Evolutionary conservation across 2,329 filamentous ascomycete species (phyloP), one percentile per base, ranked within the genome.

Genomic region (Bipolaris oryzae): DNA sequence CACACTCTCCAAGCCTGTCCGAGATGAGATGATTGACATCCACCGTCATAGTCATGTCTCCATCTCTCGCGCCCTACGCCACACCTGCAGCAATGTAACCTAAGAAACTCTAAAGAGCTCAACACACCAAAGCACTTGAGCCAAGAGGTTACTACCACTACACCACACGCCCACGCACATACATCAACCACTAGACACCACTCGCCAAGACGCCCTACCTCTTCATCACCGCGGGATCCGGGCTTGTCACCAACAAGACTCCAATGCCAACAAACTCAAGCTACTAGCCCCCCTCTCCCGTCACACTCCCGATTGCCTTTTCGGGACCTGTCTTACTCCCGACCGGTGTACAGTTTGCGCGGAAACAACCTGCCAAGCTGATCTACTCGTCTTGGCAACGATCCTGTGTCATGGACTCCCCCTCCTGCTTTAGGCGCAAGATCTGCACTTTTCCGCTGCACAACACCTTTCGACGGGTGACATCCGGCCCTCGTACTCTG

Each of bases 181-280:
- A 23, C 42, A 45, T 28, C 33, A 28, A 25, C 21, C 33, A 21
- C 28, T 49, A n/a, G 21, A 45, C 21, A 39, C 18, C n/a, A 10
- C 7, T 9, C 7, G 37, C 38, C 37, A 42, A 45, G 33, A 31
- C n/a, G 38, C 33, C 49, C 20, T 28, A 38, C 55, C 42, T 53
- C 41, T 53, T 56, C 45, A 35, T 18, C 50, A 38, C 15, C 33
- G 43, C 45, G 48, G 28, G 50, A 13, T 13, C 45, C 50, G 51
- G 62, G 60, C 63, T 68, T 62, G 39, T 57, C 21, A n/a, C n/a
- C n/a, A 50, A 52, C 50, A 68, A 66, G 65, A 57, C 11, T 28
- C 38, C 38, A 44, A 38, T 48, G 33, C 46, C 38, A 15, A 39
- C 20, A 41, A 38, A 42, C 35, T 50, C 41, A 55, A 44, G 16